Evolutionary conservation across 2,329 filamentous ascomycete species (phyloP), one percentile per base, ranked within the genome.

Genomic region (Madurella fahalii): DNA sequence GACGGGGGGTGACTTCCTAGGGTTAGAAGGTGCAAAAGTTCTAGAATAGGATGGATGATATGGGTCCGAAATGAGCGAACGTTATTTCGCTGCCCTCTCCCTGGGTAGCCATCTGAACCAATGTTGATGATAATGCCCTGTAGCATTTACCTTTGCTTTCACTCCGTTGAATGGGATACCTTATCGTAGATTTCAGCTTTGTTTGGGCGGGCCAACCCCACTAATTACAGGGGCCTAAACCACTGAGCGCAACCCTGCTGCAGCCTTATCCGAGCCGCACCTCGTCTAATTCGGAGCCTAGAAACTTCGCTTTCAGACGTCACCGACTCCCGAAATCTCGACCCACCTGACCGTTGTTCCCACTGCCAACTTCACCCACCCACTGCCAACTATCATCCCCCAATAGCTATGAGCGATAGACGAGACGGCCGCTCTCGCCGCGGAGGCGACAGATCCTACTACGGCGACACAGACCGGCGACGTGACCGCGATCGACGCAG

Each of bases 381-480:
- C 47, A 31, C n/a, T n/a, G n/a, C n/a, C 34, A 39, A 11, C 37
- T 15, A 37, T 11, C 13, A 12, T 15, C 11, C 20, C 8, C 15
- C 15, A 47, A 39, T 32, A 30, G 37, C 17, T 31, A 61, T 61
- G 58, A 44, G 46, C n/a, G 58, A 61, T 37, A 50, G 58, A 45
- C 54, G 54, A 39, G 54, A 54, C 44, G 58, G 56, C 9, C n/a
- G 53, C n/a, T 48, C 54, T 39, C 56, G 58, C 25, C 56, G 56
- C 18, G 56, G 56, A 44, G 54, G 53, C 44, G 54, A 56, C 17
- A 55, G 54, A 47, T 50, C 58, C 1, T 43, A 53, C 34, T 18
- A 57, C 47, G 58, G 56, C 49, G 47, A 52, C 52, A 53, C 47
- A 43, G 58, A 61, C 45, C 39, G 56, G 25, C 56, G 50, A 8